Base-by-base conservation (phyloP, 78 protist genomes). In the Dictyostelium capitatum region DNA sequence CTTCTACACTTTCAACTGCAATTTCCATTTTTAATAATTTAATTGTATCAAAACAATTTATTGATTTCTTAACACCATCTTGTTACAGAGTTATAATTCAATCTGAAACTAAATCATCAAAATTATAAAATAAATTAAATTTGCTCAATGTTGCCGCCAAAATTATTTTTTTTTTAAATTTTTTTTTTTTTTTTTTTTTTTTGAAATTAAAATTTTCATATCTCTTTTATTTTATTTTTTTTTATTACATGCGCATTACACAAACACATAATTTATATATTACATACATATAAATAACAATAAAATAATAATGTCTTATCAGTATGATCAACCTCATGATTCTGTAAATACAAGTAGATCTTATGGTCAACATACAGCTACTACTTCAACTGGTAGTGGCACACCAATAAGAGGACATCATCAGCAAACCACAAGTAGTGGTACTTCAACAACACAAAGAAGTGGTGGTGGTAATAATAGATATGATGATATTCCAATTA, bases 11-110 rank as follows among this genome's bases (percentile, higher is more conserved):
- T 2, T 50, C 50, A 37, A 25, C 46, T 8, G 74, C 92, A 15
- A 77, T 62, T 4, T 37, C 70, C 19, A 87, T 77, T 20, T 87
- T 87, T 28, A 20, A 77, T 47, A 15, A 67, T 51, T 25, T 87
- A 6, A 77, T 87, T 65, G 53, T 70, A 6, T 87, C 92, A 28
- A 83, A 83, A 47, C 28, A 56, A 25, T 87, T 87, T 50, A 50
- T 87, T 19, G 92, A 87, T 54, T 87, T 87, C 77, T 48, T 87
- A 23, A 87, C 92, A 32, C 92, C 92, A 59, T 32, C 81, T 5
- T 62, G 78, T 30, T 87, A 87, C 48, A n/a, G 77, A 25, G 41
- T 7, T 48, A 53, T 87, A 28, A 41, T 65, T 32, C n/a, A 30
- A 14, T 65, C 73, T 65, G 73, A 65, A 65, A 65, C 17, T 23